Evolutionary conservation across 2,329 filamentous ascomycete genomes (phyloP), one percentile per base, ranked within the genome.

Genomic region (Penicillium janthinellum): DNA sequence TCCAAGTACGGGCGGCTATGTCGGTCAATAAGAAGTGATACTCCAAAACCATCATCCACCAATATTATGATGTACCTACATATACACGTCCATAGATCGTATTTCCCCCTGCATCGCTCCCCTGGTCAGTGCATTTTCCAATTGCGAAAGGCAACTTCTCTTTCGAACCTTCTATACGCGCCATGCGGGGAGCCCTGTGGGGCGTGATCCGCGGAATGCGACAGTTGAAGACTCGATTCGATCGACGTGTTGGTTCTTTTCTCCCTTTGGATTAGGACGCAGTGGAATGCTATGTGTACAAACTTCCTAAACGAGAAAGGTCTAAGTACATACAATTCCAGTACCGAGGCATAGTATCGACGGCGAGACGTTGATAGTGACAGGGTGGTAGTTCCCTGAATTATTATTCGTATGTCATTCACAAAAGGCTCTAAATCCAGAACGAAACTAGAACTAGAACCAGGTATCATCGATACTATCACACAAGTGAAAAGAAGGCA

Each of bases 391-490:
- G 34, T 38, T 25, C 44, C 44, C 44, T 8, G 14, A 11, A 59
- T 54, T 61, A 61, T 57, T 56, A 38, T 50, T 49, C 34, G 56
- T 52, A 38, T 45, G 28, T 47, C 50, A 64, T 64, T 62, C 49
- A 59, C 57, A 49, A 38, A 42, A 50, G 38, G 44, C 49, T 54
- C 39, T 31, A 42, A 28, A 17, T 49, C n/a, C 31, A 58, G 47
- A 52, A 25, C 49, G 17, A 54, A 42, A 52, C 39, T 37, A 58
- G 55, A 52, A n/a, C 49, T 17, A 54, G 14, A 42, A 52, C 39
- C 37, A 58, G 55, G 55, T 58, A 63, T 61, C 38, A 17, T 60
- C 47, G 34, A 58, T 38, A 59, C 49, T 61, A 62, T 66, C 28
- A 64, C 49, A 64, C 47, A 62, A 28, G 41, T 37, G 54, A 41